Evolutionary conservation across 208 protist species (phyloP).

Genomic region (Acanthamoeba sp.): DNA sequence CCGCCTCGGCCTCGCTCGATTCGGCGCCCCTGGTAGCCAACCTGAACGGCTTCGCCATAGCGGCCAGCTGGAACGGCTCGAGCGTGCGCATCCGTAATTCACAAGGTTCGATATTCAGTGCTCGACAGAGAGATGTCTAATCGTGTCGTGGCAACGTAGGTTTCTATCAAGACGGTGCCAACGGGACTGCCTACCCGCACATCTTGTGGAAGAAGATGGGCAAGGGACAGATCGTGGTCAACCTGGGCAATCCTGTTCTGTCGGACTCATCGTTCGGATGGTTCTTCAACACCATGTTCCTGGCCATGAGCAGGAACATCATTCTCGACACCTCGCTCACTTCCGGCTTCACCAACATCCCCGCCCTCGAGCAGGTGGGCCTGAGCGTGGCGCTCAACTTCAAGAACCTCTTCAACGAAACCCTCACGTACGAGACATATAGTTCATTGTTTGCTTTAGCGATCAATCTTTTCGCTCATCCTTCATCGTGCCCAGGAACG

Average conservation of each 20-base stretch:
- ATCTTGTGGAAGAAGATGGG: constrained; percentile 31
- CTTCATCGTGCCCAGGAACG: background rate
- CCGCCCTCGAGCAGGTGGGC: constrained; percentile 72
- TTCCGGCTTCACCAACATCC: constrained; percentile 14
- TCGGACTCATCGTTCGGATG: constrained; percentile 45
- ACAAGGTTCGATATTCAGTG: background rate
- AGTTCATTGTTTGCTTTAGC: background rate
- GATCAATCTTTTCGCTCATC: background rate
- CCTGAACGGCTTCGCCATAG: background rate
- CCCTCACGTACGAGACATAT: constrained; percentile 7
- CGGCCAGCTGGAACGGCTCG: background rate
- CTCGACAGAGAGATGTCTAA: too few species aligned
- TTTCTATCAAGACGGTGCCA: background rate
- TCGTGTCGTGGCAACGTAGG: background rate
- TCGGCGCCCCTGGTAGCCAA: background rate
- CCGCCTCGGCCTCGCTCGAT: background rate
- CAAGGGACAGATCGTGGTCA: constrained; percentile 74
- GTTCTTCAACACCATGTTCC: constrained; percentile 75
- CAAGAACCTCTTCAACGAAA: constrained; percentile 68
- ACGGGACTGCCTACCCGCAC: background rate
- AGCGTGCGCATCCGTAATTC: background rate
- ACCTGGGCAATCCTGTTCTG: constrained; percentile 60
- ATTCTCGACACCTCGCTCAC: constrained; percentile 64
- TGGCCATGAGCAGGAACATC: constrained; percentile 65
- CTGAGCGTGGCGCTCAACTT: background rate